A percentile compares a stretch with the other conserved stretches of the same genome.
Conservation (phyloP, 2,329 filamentous ascomycete genomes). For the Fusarium guadeloupense region DNA sequence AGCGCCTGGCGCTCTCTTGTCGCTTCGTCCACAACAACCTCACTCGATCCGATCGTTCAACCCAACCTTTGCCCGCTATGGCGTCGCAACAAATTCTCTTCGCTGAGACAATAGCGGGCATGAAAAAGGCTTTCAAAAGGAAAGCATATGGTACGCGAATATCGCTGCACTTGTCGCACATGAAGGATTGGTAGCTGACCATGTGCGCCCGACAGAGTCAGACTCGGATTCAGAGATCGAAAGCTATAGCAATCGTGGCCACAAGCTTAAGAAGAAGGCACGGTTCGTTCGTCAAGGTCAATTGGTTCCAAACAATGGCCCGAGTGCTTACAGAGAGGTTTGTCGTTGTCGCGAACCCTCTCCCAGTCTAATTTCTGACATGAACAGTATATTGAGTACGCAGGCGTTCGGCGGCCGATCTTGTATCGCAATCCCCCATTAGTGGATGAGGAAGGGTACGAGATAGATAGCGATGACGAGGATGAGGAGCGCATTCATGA, state of each 20-base stretch:
- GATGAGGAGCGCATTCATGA: conserved; percentile 71
- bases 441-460: conserved; percentile 81
- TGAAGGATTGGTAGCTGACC: conserved; percentile 30
- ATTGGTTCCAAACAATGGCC: conserved; percentile 71
- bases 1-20: conserved; percentile 23
- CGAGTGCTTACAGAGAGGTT: conserved; percentile 77
- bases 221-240: conserved; percentile 80
- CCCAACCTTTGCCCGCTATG: conserved; percentile 45
- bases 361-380: conserved; percentile 39
- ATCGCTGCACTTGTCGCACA: conserved; percentile 4
- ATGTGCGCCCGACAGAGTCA: conserved; percentile 64
- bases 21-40: conserved; percentile 29
- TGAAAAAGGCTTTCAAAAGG: conserved; percentile 74
- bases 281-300: conserved; percentile 76
- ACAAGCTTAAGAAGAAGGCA: conserved; percentile 81
- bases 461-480: conserved; percentile 77
- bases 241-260: conserved; percentile 76
- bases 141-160: conserved; percentile 65
- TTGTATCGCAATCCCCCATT: conserved; percentile 77
- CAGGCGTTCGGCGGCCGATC: conserved; percentile 76
- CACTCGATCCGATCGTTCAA: conserved; percentile 19
- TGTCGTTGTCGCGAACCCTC: conserved; percentile 11
- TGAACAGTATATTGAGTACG: conserved; percentile 74
- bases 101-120: conserved; percentile 71
- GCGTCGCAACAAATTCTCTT: conserved; percentile 68